Percentiles rank a stretch among this genome's conserved stretches.
Evolutionary conservation across 1,284 basidiomycete species (phyloP).

Genomic region (Anthracocystis panici-leucophaei): DNA sequence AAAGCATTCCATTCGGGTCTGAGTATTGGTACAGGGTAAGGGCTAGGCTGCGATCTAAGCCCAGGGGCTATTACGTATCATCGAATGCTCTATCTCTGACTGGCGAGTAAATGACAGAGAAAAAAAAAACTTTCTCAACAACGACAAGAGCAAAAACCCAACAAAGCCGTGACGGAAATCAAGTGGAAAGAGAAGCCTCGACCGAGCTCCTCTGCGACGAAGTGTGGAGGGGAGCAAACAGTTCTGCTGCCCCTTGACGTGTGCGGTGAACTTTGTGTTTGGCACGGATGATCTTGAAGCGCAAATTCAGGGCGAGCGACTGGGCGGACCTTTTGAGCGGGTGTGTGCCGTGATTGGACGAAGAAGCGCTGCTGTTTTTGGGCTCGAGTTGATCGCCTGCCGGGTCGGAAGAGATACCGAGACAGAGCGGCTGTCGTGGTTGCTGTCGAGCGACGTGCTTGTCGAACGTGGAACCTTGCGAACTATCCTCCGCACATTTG

Average conservation of each 20-base stretch:
- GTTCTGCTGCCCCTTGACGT: slow-evolving; percentile 10
- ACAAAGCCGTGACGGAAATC: neutral
- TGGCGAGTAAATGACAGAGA: neutral
- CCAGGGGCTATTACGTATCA: too few species aligned
- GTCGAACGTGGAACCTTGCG: neutral
- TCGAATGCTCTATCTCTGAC: too few species aligned
- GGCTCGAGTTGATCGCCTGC: neutral
- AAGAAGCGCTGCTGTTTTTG: neutral
- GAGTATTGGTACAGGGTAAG: too few species aligned
- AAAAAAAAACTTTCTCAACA: neutral
- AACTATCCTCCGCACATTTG: neutral
- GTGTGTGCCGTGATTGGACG: slow-evolving; percentile 7
- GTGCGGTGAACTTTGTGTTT: slow-evolving; percentile 27
- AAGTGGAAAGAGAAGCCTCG: slow-evolving; percentile 9
- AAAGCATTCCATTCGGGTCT: neutral
- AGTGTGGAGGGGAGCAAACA: slow-evolving; percentile 2
- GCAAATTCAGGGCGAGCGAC: slow-evolving; percentile 41
- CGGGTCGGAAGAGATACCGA: neutral
- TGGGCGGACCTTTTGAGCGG: slow-evolving; percentile 33
- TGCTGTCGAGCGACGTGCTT: neutral
- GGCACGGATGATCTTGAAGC: slow-evolving; percentile 45
- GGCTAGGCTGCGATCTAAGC: too few species aligned
- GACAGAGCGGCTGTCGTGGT: neutral
- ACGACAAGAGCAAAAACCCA: too few species aligned
- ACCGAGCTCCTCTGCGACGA: slow-evolving; percentile 18